Base-by-base conservation (phyloP, 306 rosid genomes). In the Trifolium fragiferum region DNA sequence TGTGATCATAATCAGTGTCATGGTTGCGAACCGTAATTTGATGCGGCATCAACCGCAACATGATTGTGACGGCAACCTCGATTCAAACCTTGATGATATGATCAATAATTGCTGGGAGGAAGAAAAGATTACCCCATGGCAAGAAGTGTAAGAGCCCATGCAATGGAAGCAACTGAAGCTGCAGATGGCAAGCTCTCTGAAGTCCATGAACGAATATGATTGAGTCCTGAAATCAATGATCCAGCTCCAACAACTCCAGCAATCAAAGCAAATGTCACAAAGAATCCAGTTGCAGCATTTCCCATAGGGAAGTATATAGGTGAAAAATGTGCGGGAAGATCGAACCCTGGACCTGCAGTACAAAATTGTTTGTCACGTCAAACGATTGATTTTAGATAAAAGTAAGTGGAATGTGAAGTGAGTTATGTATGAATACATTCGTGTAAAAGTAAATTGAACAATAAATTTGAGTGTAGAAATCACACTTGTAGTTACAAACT, bases 241-340 rank as follows among this genome's bases (percentile, higher is more conserved):
- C 93, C 99, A 75, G 54, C 88, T 2, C 99, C 99, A 47, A 87
- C 89, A 44, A 92, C 99, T 80, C 90, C 98, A 40, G 98, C 99
- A 0, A 95, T 35, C 83, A 90, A 77, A 67, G 98, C 89, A 75
- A 90, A 95, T 20, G 82, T 86, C 50, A 92, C 99, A 53, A 92
- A 92, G 89, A 95, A 95, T 10, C 99, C 99, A 18, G 99, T 95
- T 5, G 99, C 98, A 54, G 92, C 99, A 75, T 95, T 95, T 70
- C 98, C 99, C 92, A 95, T 92, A 0, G 98, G 98, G 25, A 95
- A 95, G 80, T 85, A 82, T 72, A 95, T 89, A 4, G 99, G 99
- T 8, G 98, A 86, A 80, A 95, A 94, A 82, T 94, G 98, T 1
- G 97, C 93, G 0, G 98, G 99, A 20, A 90, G 93, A 15, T 81